Percentiles rank a stretch among this genome's conserved stretches.
These are phyloP conservation scores for Cladorrhinum sp. DNA, from an alignment of 2,329 filamentous ascomycete genomes.

Conservation along the genomic window DNA sequence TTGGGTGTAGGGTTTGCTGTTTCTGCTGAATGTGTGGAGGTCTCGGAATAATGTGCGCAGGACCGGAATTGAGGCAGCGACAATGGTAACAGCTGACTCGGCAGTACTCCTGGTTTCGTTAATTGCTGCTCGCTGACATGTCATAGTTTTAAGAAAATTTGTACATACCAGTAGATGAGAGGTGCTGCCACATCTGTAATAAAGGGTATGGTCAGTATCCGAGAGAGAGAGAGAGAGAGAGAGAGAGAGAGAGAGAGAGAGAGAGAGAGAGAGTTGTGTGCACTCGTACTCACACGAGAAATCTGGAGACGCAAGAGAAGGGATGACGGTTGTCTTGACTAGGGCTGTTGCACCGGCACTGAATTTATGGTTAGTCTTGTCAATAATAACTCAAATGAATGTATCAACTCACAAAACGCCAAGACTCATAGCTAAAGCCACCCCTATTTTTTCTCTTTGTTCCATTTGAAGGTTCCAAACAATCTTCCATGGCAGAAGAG, in stretches of 20 bases:
- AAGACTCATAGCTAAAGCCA: conserved; percentile 34
- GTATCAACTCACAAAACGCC: conserved; percentile 36
- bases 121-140: no score
- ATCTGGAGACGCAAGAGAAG: no score
- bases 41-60: not conserved
- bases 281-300: no score
- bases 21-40: no score
- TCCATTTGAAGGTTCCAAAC: conserved; percentile 34
- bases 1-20: no score
- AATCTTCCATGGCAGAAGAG: conserved; percentile 32
- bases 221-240: no score
- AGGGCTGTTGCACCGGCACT: conserved; percentile 18
- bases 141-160: not conserved
- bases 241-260: no score
- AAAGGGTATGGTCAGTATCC: no score
- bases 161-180: not conserved
- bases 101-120: conserved; percentile 3
- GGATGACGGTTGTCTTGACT: no score
- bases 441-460: conserved; percentile 32
- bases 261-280: no score
- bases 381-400: no score
- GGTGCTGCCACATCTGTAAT: no score
- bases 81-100: conserved; percentile 11
- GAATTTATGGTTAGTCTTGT: not conserved
- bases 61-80: conserved; percentile 12